Percentiles rank a stretch among this genome's conserved stretches.
Evolutionary conservation across 768 basidiomycete genomes (phyloP).

Genomic region (Megacollybia marginata): DNA sequence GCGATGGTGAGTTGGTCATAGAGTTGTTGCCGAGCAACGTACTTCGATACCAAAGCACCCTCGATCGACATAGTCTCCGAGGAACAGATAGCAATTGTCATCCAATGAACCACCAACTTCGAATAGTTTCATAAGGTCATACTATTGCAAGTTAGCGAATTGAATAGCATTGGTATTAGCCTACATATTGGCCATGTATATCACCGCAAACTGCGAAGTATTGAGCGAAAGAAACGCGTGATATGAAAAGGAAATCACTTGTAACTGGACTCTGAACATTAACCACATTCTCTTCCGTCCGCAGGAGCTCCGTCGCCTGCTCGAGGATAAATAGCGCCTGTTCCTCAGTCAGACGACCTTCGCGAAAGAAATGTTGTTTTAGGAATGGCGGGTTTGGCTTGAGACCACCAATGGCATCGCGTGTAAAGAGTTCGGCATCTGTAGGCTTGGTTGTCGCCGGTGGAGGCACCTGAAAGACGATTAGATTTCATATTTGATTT

Average conservation of each 20-base stretch:
- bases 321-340: conserved; percentile 83
- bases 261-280: conserved; percentile 86
- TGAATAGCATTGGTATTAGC: conserved; percentile 1
- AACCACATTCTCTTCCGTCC: conserved; percentile 78
- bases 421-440: conserved; percentile 65
- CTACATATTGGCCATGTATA: conserved; percentile 96
- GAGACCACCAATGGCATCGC: conserved; percentile 40
- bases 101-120: conserved; percentile 84
- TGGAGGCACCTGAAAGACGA: conserved; percentile 48
- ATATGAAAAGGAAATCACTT: conserved; percentile 41
- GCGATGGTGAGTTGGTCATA: conserved; percentile 1
- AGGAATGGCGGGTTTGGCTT: conserved; percentile 75
- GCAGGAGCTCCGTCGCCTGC: conserved; percentile 57
- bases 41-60: conserved; percentile 81
- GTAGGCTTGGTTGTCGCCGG: conserved; percentile 59
- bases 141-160: conserved; percentile 36
- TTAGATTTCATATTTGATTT: neutral
- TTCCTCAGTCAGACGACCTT: conserved; percentile 75
- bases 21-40: conserved; percentile 3
- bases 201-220: conserved; percentile 76
- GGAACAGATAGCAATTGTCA: conserved; percentile 85
- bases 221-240: neutral
- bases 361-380: conserved; percentile 83
- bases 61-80: conserved; percentile 97
- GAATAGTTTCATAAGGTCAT: conserved; percentile 96